phyloP scores from a whole-genome alignment of 148 eudicot genomes.

The Rheum nobile region DNA sequence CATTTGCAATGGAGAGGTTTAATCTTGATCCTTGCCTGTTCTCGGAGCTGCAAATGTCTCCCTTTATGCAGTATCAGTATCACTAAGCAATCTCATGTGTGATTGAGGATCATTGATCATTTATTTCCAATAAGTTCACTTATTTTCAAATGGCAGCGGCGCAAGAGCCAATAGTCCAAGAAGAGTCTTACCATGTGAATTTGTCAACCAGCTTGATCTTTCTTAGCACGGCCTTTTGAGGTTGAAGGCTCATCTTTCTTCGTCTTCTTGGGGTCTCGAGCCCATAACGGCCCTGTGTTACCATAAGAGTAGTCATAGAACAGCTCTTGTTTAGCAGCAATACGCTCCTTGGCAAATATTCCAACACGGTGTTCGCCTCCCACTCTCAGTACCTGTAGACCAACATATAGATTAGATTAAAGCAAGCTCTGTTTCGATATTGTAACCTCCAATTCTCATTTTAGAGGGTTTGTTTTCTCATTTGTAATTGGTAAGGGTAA shows the following conservation, averaged over 20 bases:
- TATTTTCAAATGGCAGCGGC: neutral
- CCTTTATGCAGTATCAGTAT: neutral
- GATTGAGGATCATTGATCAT: neutral
- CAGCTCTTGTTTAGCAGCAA: conserved; percentile 69
- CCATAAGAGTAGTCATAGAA: conserved; percentile 89
- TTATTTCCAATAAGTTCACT: conserved; percentile 1
- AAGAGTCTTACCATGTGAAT: neutral
- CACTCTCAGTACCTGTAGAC: conserved; percentile 62
- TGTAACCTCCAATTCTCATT: neutral
- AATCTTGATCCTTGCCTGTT: neutral
- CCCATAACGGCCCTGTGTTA: conserved; percentile 80
- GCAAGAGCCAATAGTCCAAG: neutral
- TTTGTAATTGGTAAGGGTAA: neutral
- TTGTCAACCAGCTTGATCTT: conserved; percentile 56
- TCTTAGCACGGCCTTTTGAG: conserved; percentile 69
- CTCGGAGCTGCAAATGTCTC: neutral
- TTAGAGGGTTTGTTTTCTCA: neutral
- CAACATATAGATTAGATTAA: neutral
- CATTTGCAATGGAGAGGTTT: neutral
- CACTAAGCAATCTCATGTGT: neutral
- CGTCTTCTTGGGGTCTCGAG: conserved; percentile 51
- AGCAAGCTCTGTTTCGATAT: neutral
- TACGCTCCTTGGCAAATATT: conserved; percentile 74
- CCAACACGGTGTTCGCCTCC: conserved; percentile 97
- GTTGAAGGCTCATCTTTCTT: conserved; percentile 40